Evolutionary conservation across 108 stramenopile genomes (phyloP).

Genomic region (Skeletonema marinoi): DNA sequence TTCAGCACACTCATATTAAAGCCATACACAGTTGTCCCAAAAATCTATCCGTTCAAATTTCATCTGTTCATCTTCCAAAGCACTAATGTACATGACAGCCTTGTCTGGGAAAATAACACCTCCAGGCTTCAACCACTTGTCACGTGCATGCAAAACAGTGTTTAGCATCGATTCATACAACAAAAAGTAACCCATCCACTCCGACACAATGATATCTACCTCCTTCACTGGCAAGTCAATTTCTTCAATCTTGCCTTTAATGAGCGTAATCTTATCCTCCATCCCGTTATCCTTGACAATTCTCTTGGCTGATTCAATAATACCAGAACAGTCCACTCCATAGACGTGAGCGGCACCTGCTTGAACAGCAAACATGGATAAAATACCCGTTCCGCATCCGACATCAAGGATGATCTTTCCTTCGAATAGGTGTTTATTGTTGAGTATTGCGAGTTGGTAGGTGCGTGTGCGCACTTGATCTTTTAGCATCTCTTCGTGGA

Average conservation of each 20-base stretch:
- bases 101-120: conserved; percentile 95
- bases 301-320: conserved; percentile 79
- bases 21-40: conserved; percentile 96
- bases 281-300: conserved; percentile 88
- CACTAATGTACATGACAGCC: conserved; percentile 89
- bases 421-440: conserved; percentile 80
- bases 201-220: conserved; percentile 97
- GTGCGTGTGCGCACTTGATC: conserved; percentile 92
- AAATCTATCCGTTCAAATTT: conserved; percentile 80
- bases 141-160: conserved; percentile 90
- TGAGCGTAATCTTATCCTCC: conserved; percentile 80
- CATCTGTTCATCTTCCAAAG: conserved; percentile 86
- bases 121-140: conserved; percentile 83
- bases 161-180: conserved; percentile 98
- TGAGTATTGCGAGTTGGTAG: conserved; percentile 86
- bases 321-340: conserved; percentile 91
- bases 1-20: conserved; percentile 95
- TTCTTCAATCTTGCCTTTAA: conserved; percentile 93
- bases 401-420: conserved; percentile 94
- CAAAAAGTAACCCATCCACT: conserved; percentile 99
- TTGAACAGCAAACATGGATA: conserved; percentile 91
- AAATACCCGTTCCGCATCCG: conserved; percentile 93
- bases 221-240: conserved; percentile 78
- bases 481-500: conserved; percentile 98
- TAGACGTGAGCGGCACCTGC: conserved; percentile 95